Percentiles rank a stretch among this genome's conserved stretches.
phyloP scores from a whole-genome alignment of 345 rosid genomes.

The Firmiana major region DNA sequence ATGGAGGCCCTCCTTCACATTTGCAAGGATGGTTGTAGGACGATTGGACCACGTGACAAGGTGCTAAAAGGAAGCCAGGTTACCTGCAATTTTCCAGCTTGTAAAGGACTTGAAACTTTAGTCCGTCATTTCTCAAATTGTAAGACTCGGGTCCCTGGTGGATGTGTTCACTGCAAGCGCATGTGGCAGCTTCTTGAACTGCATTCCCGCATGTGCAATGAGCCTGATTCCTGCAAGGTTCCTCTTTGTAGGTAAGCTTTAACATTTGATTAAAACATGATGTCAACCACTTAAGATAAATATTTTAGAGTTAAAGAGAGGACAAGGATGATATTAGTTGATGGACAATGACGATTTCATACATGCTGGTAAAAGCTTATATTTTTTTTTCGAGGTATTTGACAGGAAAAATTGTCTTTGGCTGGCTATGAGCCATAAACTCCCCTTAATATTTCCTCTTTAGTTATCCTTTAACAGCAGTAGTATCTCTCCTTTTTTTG shows the following conservation, averaged over 20 bases:
- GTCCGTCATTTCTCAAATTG: slow-evolving; percentile 80
- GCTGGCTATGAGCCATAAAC: background rate
- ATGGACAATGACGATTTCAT: background rate
- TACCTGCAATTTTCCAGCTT: slow-evolving; percentile 65
- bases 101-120: slow-evolving; percentile 74
- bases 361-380: background rate
- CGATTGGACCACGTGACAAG: slow-evolving; percentile 78
- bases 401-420: background rate
- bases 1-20: slow-evolving; percentile 91
- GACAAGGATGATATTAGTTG: background rate
- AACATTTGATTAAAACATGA: background rate
- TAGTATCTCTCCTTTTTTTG: background rate
- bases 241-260: slow-evolving; percentile 75
- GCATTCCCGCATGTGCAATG: slow-evolving; percentile 74
- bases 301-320: background rate
- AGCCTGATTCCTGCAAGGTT: slow-evolving; percentile 73
- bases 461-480: background rate
- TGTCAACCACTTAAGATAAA: background rate
- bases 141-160: slow-evolving; percentile 63
- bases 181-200: slow-evolving; percentile 94
- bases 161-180: slow-evolving; percentile 72
- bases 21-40: slow-evolving; percentile 79
- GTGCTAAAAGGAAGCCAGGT: slow-evolving; percentile 49
- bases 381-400: background rate
- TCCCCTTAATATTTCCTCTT: background rate